phyloP scores from a whole-genome alignment of 106 monocot genomes.

The Vanilla planifolia region DNA sequence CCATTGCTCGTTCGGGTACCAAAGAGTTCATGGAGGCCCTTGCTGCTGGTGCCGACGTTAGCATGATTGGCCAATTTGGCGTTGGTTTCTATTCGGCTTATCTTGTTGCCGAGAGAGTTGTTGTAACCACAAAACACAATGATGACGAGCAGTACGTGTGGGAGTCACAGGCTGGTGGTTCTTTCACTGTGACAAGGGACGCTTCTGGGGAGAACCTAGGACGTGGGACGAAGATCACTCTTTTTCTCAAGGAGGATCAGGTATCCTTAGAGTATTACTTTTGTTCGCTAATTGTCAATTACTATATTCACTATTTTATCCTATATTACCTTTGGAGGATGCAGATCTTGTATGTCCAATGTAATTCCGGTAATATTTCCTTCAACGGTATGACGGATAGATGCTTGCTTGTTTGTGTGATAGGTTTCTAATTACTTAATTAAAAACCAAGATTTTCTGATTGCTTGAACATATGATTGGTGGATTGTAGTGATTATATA shows the following conservation, averaged over 20 bases:
- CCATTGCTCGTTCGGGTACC: constrained; percentile 68
- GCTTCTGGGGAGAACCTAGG: constrained; percentile 60
- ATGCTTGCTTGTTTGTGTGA: too few species aligned
- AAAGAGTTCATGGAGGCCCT: constrained; percentile 86
- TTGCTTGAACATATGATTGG: too few species aligned
- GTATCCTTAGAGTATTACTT: too few species aligned
- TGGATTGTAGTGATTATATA: too few species aligned
- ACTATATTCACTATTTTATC: too few species aligned
- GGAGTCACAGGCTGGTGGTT: constrained; percentile 78
- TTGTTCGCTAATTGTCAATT: too few species aligned
- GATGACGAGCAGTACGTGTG: constrained; percentile 82
- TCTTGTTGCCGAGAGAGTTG: constrained; percentile 67
- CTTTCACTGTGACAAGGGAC: constrained; percentile 67
- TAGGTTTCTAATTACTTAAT: too few species aligned
- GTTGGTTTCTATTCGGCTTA: constrained; percentile 73
- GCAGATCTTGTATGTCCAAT: too few species aligned
- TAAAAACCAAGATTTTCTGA: too few species aligned
- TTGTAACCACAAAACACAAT: constrained; percentile 64
- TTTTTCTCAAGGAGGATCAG: constrained; percentile 79
- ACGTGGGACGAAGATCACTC: constrained; percentile 70
- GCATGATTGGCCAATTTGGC: constrained; percentile 80
- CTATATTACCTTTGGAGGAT: too few species aligned
- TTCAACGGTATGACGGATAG: too few species aligned
- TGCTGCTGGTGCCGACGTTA: constrained; percentile 74
- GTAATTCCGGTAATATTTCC: too few species aligned